Base-by-base conservation (phyloP, 331 rosid species). In the Arachis monticola region DNA sequence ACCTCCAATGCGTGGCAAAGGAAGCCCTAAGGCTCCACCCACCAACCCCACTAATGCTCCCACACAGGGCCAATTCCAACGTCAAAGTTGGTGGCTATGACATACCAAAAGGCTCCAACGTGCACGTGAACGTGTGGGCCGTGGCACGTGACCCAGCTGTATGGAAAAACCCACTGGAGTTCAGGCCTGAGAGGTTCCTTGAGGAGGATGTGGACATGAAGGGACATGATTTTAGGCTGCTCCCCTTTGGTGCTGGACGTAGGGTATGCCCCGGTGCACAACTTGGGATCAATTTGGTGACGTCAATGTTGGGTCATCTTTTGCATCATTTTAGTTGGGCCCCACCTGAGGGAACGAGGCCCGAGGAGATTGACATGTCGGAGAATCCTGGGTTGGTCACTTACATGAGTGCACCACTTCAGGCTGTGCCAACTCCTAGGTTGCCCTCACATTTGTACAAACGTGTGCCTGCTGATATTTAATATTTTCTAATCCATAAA, bases 131-230 rank as follows among this genome's bases (percentile, higher is more conserved):
- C 1, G 99, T 94, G 10, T 92, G 99, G 98, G 96, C 97, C 0
- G 73, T 92, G 1, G 97, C 95, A 5, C 93, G 90, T 46, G 91
- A 94, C 77, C 96, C 99, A 0, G 79, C 69, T 0, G 87, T 81
- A 0, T 94, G 97, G 97, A 87, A 88, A 59, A 72, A 79, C 44
- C 90, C 96, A 0, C 2, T 63, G 2, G 96, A 85, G 70, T 92
- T 88, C 64, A 84, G 92, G 35, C 99, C 97, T 2, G 94, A 94
- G 74, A 80, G 99, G 77, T 94, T 87, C 59, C 83, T 90, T 0
- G 93, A 90, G 75, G 96, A 92, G 79, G 97, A 94, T 38, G 96
- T 94, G 9, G 97, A 92, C 83, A 88, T 94, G 97, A 94, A 92
- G 84, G 99, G 99, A 0, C 95, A 87, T 63, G 96, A 91, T 44